A percentile compares a stretch with the other conserved stretches of the same genome.
These are phyloP conservation scores for Tulasnella sp. DNA, from an alignment of 768 basidiomycete genomes.

Conservation along the genomic window DNA sequence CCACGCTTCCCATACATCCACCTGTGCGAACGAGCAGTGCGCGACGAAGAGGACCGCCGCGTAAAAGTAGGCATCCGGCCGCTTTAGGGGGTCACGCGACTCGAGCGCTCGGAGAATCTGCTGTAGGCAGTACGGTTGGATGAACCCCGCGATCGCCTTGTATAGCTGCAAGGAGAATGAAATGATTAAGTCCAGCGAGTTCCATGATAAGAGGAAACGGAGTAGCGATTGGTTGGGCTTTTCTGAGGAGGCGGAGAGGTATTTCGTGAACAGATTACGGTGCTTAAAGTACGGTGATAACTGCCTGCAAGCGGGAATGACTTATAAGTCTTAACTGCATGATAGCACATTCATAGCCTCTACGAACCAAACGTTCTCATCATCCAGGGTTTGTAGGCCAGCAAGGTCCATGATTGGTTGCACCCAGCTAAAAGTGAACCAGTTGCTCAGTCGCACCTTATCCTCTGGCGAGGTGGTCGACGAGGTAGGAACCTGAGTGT, in stretches of 20 bases:
- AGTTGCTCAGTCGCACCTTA: constrained; percentile 50
- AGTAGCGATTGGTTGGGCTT: constrained; percentile 30
- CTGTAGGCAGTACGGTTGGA: constrained; percentile 54
- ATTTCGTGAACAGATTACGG: constrained; percentile 56
- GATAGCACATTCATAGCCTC: too few relatives aligned
- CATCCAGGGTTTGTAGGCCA: constrained; percentile 34
- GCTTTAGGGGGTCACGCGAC: constrained; percentile 30
- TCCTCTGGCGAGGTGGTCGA: constrained; percentile 50
- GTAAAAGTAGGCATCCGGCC: constrained; percentile 45
- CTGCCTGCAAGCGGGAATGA: constrained; percentile 11
- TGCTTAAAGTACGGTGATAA: constrained; percentile 60
- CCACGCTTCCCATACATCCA: constrained; percentile 52
- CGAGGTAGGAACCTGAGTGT: constrained; percentile 16
- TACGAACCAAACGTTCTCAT: constrained; percentile 43
- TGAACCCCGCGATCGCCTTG: constrained; percentile 49
- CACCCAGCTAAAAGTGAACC: constrained; percentile 55
- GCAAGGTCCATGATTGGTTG: constrained; percentile 51
- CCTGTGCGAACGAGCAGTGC: constrained; percentile 57
- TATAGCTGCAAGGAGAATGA: constrained; percentile 49
- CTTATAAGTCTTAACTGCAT: neutral
- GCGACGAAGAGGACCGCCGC: constrained; percentile 48
- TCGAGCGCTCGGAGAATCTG: constrained; percentile 46
- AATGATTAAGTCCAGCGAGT: constrained; percentile 57
- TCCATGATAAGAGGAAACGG: constrained; percentile 52
- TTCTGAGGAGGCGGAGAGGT: constrained; percentile 25